Evolutionary conservation across 1,284 basidiomycete species (phyloP), one percentile per base, ranked within the genome.

Genomic region (Ganoderma multipileum): DNA sequence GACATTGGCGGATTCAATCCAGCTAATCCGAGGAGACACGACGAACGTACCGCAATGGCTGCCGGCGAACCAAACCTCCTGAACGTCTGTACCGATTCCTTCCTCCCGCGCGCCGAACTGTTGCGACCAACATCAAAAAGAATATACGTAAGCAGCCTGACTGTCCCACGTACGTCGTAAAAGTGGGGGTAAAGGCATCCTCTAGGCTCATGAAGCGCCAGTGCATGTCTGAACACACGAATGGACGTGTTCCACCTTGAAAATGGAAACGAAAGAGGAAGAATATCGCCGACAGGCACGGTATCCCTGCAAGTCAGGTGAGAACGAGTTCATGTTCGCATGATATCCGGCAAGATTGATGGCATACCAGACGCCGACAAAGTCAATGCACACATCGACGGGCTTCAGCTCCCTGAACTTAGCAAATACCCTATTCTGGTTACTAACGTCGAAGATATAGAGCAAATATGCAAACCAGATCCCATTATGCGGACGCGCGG

Each of bases 141-240:
- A 18, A 6, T 41, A 2, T 11, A 41, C 11, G 14, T 11, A 16
- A 16, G 7, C 39, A 20, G 42, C 4, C 5, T 16, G 18, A 20
- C 6, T 44, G 20, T n/a, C 44, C 44, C 11, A 28, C 50, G 16
- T 71, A 72, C 57, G 79, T 71, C 12, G 76, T 87, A 79, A 18
- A 75, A 80, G 62, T 85, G 82, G 1, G 83, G 82, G 68, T 81
- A 85, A 81, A 92, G 92, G 74, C 89, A 88, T 36, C 86, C 85
- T 5, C 91, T 85, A 12, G 82, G 85, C 75, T 93, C 91, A 74
- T 92, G 91, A 9, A 93, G 82, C 0, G 90, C 80, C 9, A 92
- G 73, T 0, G 91, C 91, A 67, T 93, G 91, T 14, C 91, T 81
- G 82, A 93, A 92, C 5, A 82, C 85, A 30, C 82, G 81, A 59